A percentile compares a stretch with the other conserved stretches of the same genome.
Evolutionary conservation across 2,329 filamentous ascomycete genomes (phyloP).

Genomic region (Tolypocladium pustulatum): DNA sequence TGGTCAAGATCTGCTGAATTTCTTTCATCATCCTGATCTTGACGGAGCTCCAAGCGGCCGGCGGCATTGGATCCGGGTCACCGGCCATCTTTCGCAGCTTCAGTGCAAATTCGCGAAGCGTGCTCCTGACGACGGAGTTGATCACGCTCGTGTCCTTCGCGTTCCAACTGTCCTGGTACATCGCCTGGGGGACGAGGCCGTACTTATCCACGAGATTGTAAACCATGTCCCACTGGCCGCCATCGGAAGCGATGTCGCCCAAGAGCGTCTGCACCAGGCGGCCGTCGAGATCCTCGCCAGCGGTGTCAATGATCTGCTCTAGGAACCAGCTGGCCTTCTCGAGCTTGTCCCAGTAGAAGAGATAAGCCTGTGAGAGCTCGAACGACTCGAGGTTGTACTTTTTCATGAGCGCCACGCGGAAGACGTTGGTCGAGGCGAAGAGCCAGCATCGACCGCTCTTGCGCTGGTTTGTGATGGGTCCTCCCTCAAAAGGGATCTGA

Average conservation of each 20-base stretch:
- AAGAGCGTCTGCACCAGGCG: constrained; percentile 63
- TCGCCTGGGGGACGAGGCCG: constrained; percentile 69
- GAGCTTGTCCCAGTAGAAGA: constrained; percentile 92
- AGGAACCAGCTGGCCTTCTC: constrained; percentile 88
- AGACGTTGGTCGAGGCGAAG: constrained; percentile 85
- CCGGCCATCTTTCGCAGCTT: constrained; percentile 49
- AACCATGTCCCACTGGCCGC: constrained; percentile 90
- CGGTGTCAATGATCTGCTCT: constrained; percentile 70
- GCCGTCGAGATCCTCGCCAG: constrained; percentile 57
- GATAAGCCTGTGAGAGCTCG: constrained; percentile 77
- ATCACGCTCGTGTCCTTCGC: constrained; percentile 60
- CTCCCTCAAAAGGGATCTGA: constrained; percentile 71
- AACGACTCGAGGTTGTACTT: constrained; percentile 68
- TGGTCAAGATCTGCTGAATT: constrained; percentile 69
- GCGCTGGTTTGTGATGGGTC: constrained; percentile 75
- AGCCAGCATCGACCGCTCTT: constrained; percentile 82
- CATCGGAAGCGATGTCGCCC: constrained; percentile 60
- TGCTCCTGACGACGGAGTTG: constrained; percentile 68
- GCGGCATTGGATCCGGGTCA: constrained; percentile 16
- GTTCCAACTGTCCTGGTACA: constrained; percentile 78
- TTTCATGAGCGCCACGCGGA: constrained; percentile 80
- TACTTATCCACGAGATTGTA: constrained; percentile 80
- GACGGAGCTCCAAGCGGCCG: constrained; percentile 30
- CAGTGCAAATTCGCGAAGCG: constrained; percentile 79
- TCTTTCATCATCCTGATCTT: constrained; percentile 72